Evolutionary conservation across 495 filamentous ascomycete species (phyloP).

Genomic region (Xylaria intraflava): DNA sequence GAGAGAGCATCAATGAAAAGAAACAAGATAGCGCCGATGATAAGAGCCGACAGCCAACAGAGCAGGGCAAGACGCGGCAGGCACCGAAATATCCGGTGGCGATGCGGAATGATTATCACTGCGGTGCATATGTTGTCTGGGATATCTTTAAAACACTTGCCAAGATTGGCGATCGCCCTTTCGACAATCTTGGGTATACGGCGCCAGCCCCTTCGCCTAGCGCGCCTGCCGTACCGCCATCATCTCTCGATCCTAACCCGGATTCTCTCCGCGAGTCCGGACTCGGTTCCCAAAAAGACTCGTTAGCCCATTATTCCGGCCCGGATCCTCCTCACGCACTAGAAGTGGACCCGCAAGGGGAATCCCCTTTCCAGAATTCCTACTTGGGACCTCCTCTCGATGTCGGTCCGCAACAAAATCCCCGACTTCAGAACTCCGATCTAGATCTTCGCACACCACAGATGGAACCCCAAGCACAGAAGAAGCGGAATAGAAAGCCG

Average conservation of each 20-base stretch:
- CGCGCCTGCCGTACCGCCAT: not conserved
- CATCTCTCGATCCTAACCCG: not conserved
- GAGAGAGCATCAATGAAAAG: not conserved
- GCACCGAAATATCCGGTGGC: conserved; percentile 26
- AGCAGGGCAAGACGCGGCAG: conserved; percentile 16
- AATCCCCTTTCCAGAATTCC: too few relatives aligned
- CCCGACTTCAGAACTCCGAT: too few relatives aligned
- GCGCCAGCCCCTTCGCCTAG: conserved; percentile 2
- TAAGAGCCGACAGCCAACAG: conserved; percentile 15
- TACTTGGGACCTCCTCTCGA: too few relatives aligned
- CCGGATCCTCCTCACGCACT: too few relatives aligned
- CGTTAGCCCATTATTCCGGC: too few relatives aligned
- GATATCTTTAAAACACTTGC: conserved; percentile 26
- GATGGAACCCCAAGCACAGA: conserved; percentile 18
- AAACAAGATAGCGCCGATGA: conserved; percentile 11
- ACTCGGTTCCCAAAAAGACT: not conserved
- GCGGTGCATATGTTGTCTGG: conserved; percentile 27
- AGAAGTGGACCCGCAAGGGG: too few relatives aligned
- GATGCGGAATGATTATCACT: conserved; percentile 29
- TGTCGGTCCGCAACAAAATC: too few relatives aligned
- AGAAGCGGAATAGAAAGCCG: conserved; percentile 3
- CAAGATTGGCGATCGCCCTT: conserved; percentile 25
- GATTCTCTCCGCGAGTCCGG: not conserved
- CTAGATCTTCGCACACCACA: too few relatives aligned
- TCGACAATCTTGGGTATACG: conserved; percentile 24